These are phyloP conservation scores for Penicillium lividum DNA, from an alignment of 495 filamentous ascomycete genomes.

Conservation along the genomic window DNA sequence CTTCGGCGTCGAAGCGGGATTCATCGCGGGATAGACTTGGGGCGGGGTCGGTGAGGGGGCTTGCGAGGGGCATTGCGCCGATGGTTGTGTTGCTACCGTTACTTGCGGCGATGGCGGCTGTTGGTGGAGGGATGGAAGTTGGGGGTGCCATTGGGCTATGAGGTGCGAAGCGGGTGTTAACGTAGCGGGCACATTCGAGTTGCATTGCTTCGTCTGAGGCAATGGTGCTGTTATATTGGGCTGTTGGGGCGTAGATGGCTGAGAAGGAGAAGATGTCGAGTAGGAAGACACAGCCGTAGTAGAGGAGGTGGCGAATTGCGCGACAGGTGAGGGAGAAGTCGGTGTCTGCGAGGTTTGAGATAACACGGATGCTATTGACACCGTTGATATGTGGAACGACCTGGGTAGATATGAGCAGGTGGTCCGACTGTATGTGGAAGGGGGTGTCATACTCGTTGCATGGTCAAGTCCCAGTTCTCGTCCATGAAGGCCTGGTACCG, in stretches of 20 bases:
- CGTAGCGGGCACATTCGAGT: slow-evolving; percentile 83
- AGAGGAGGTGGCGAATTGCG: slow-evolving; percentile 82
- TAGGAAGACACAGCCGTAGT: slow-evolving; percentile 83
- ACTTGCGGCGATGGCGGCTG: slow-evolving; percentile 10
- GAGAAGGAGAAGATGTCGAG: slow-evolving; percentile 93
- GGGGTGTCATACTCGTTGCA: slow-evolving; percentile 59
- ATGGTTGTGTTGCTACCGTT: slow-evolving; percentile 14
- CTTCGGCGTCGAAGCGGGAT: slow-evolving; percentile 38
- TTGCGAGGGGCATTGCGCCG: slow-evolving; percentile 14
- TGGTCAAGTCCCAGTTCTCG: slow-evolving; percentile 87
- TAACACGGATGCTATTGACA: slow-evolving; percentile 80
- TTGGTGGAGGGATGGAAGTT: slow-evolving; percentile 17
- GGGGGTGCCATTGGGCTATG: slow-evolving; percentile 31
- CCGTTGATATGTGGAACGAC: slow-evolving; percentile 86
- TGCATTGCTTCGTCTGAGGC: slow-evolving; percentile 66
- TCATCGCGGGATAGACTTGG: slow-evolving; percentile 25
- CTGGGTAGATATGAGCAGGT: slow-evolving; percentile 19
- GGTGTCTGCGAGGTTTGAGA: slow-evolving; percentile 79
- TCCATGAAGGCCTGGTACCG: slow-evolving; percentile 74
- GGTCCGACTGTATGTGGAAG: background rate
- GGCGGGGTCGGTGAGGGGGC: slow-evolving; percentile 23
- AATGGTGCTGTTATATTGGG: slow-evolving; percentile 72
- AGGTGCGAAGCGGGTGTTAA: slow-evolving; percentile 53
- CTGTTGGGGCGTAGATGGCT: slow-evolving; percentile 83
- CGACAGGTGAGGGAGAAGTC: slow-evolving; percentile 81